Evolutionary conservation across 768 basidiomycete species (phyloP).

Genomic region (Hygrocybe coccinea): DNA sequence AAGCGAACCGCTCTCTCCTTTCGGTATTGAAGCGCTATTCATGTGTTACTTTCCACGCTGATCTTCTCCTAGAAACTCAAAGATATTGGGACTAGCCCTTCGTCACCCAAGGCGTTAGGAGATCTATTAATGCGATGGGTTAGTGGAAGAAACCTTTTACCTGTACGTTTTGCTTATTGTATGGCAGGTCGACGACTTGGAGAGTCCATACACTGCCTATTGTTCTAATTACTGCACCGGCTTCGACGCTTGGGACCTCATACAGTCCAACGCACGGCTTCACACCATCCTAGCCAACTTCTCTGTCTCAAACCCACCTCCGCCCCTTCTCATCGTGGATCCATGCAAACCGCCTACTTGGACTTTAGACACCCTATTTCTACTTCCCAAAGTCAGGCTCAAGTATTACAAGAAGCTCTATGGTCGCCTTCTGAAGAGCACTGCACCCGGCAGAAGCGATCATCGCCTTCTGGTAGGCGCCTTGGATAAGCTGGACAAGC

Average conservation of each 20-base stretch:
- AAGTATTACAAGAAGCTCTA: slow-evolving; percentile 93
- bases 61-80: slow-evolving; percentile 68
- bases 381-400: slow-evolving; percentile 77
- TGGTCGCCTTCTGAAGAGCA: slow-evolving; percentile 76
- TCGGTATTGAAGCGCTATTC: slow-evolving; percentile 43
- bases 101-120: slow-evolving; percentile 88
- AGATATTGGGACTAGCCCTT: slow-evolving; percentile 89
- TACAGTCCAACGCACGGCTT: slow-evolving; percentile 71
- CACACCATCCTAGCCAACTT: slow-evolving; percentile 62
- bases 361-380: slow-evolving; percentile 85
- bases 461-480: slow-evolving; percentile 76
- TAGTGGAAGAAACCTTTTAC: slow-evolving; percentile 26
- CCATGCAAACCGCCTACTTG: slow-evolving; percentile 45
- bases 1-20: slow-evolving; percentile 79
- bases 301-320: slow-evolving; percentile 59
- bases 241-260: slow-evolving; percentile 81
- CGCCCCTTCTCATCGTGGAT: slow-evolving; percentile 36
- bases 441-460: slow-evolving; percentile 80
- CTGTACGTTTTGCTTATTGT: slow-evolving; percentile 14
- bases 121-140: slow-evolving; percentile 98
- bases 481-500: slow-evolving; percentile 68
- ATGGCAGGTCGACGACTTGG: slow-evolving; percentile 83
- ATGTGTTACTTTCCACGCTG: slow-evolving; percentile 13
- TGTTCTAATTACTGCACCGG: slow-evolving; percentile 64
- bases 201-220: slow-evolving; percentile 80